Evolutionary conservation across 495 filamentous ascomycete genomes (phyloP), one percentile per base, ranked within the genome.

Genomic region (Penicillium paradoxum): DNA sequence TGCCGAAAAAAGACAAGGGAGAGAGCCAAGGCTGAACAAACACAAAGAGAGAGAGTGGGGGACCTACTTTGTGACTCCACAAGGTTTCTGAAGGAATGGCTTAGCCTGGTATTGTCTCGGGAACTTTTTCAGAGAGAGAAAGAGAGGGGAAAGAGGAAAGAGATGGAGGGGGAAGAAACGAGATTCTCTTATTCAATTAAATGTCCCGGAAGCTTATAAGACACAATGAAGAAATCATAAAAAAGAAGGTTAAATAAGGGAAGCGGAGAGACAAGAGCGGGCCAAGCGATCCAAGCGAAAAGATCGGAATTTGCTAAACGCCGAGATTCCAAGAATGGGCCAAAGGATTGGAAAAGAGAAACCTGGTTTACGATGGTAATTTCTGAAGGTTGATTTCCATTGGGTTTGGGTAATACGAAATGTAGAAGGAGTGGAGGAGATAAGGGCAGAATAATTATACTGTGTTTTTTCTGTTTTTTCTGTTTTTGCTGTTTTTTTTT

Each of bases 161-260:
- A 49, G 48, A 50, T 58, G 48, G 22, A 36, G 27, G 34, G 19
- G 24, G 48, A 37, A 47, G 41, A 37, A 14, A 17, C 29, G 19
- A 55, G 33, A 46, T 41, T 11, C 34, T 45, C 24, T 40, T 24
- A 29, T 49, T 43, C 39, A 47, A 49, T 13, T 27, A 43, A 49
- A 55, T 33, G 32, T 49, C 40, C 57, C 41, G 37, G 51, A 56
- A 55, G n/a, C 32, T 52, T 53, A 37, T 53, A 49, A 53, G 48
- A 52, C 34, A 33, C 39, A 55, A 55, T 40, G 42, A 53, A 50
- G 56, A 45, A 55, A 56, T 53, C 54, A 56, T 51, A n/a, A 51
- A 58, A 62, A 67, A 67, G 58, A 67, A 67, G 61, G 62, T 65
- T 67, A 65, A 65, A 65, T 62, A 66, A 65, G 49, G 55, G 57